Base-by-base conservation (phyloP, 805 yeast species). In the Cyberlindnera lachancei region DNA sequence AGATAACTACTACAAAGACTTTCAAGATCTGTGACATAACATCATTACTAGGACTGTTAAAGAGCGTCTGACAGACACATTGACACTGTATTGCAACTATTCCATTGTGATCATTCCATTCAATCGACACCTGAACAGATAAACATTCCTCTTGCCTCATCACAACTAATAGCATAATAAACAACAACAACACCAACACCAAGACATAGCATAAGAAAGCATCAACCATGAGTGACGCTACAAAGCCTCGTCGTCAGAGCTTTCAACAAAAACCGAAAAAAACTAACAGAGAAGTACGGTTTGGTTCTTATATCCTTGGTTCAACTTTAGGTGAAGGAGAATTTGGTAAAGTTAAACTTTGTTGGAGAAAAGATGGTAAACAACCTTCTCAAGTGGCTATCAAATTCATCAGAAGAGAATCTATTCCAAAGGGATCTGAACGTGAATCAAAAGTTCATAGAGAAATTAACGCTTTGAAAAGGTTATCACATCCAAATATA, bases 281-380 rank as follows among this genome's bases (percentile, higher is more conserved):
- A 22, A 47, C 60, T 4, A 75, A 72, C 40, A 65, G 81, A 41
- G 87, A 81, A 52, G 79, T 81, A 15, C 70, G 94, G 24, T 88
- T 92, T 54, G 98, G 98, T 17, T 77, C 84, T 11, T 92, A 88
- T 51, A 73, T 84, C 15, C 68, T 92, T 7, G 98, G 97, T 3
- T 79, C 94, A 11, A 90, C 98, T 1, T 63, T 92, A 11, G 98
- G 98, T 21, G 96, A 92, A 60, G 98, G 98, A 30, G 98, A 92
- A 54, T 92, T 92, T 58, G 98, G 98, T 37, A 90, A 92, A 58
- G 98, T 92, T 37, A 92, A 90, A 55, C 66, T 92, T 15, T 97
- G 96, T 11, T 90, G 96, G 96, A 69, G 94, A 38, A 84, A 83
- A 54, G 88, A 78, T 47, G 87, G 86, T 14, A 62, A 74, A 51